phyloP scores from a whole-genome alignment of 2,329 filamentous ascomycete genomes.

The Talaromyces sp. region DNA sequence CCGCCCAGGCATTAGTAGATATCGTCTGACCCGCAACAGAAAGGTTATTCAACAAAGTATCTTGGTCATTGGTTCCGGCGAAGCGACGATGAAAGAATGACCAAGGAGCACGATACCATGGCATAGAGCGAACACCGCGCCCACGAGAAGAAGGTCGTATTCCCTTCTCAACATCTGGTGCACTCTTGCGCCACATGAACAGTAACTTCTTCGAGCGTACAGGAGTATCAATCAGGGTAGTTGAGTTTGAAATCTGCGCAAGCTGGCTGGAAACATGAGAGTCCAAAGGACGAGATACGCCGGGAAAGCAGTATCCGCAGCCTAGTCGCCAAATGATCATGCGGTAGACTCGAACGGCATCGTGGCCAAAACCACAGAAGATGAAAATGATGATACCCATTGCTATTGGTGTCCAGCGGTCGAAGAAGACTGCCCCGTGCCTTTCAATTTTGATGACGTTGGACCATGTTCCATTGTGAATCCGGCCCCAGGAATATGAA shows the following conservation, averaged over 20 bases:
- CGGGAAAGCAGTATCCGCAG: conserved; percentile 37
- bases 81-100: conserved; percentile 15
- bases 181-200: conserved; percentile 23
- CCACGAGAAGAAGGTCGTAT: background rate
- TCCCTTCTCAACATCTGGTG: conserved; percentile 29
- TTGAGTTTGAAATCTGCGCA: conserved; percentile 10
- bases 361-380: conserved; percentile 67
- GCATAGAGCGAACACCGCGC: background rate
- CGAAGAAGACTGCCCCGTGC: conserved; percentile 50
- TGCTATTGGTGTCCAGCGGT: conserved; percentile 61
- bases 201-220: conserved; percentile 32
- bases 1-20: conserved; percentile 38
- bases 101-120: conserved; percentile 12
- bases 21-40: conserved; percentile 27
- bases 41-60: conserved; percentile 19
- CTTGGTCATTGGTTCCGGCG: conserved; percentile 9
- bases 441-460: conserved; percentile 53
- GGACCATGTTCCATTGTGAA: conserved; percentile 58
- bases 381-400: conserved; percentile 60
- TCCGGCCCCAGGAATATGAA: conserved; percentile 55
- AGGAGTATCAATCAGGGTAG: conserved; percentile 25
- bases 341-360: conserved; percentile 61
- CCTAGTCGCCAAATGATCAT: conserved; percentile 48
- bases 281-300: conserved; percentile 23
- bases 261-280: conserved; percentile 7